Conservation (phyloP, 78 protist genomes). For the Chrysochromulina tobinii region DNA sequence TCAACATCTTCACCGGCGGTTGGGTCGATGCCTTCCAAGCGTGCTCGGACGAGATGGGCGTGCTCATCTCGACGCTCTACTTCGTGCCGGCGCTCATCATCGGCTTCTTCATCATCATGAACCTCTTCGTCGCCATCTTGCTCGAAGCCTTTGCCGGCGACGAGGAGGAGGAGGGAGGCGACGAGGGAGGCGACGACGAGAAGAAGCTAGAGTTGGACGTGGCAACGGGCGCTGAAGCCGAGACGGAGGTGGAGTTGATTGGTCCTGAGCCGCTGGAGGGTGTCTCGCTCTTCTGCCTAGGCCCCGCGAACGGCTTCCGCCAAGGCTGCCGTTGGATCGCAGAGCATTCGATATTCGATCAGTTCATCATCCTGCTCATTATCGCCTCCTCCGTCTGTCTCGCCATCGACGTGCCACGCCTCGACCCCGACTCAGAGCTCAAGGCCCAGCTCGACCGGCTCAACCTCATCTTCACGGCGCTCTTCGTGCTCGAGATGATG, state of each 20-base stretch:
- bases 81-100: background rate
- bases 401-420: background rate
- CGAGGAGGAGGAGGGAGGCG: background rate
- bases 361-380: background rate
- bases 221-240: too few relatives aligned
- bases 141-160: background rate
- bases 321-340: background rate
- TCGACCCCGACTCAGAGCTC: background rate
- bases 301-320: background rate
- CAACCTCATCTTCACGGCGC: background rate
- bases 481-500: background rate
- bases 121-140: constrained; percentile 1
- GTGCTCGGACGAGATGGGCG: background rate
- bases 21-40: background rate
- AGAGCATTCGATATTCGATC: background rate
- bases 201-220: too few relatives aligned
- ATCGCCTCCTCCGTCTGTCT: background rate
- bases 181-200: too few relatives aligned
- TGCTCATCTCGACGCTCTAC: background rate
- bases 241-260: too few relatives aligned
- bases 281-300: background rate
- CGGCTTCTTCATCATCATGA: background rate
- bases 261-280: too few relatives aligned
- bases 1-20: constrained; percentile 15
- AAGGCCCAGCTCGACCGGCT: background rate